These are phyloP conservation scores for Colletotrichum agaves DNA, from an alignment of 2,329 filamentous ascomycete species.

Conservation along the genomic window DNA sequence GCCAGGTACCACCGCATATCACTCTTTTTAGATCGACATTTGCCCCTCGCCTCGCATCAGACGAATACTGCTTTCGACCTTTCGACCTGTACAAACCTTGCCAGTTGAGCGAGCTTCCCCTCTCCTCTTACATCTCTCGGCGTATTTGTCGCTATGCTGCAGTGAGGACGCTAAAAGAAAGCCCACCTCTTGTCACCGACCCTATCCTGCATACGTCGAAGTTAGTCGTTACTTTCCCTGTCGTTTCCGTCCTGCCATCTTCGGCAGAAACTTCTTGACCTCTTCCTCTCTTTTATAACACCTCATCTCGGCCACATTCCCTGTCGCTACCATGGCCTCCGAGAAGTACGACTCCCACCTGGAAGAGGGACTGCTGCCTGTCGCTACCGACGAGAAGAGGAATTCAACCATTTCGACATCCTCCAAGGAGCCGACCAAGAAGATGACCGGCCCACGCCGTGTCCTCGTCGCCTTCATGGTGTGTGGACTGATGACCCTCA, in stretches of 20 bases:
- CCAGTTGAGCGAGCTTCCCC: constrained; percentile 15
- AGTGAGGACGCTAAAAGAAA: constrained; percentile 32
- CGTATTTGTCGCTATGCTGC: constrained; percentile 29
- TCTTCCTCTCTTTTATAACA: constrained; percentile 46
- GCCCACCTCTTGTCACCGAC: constrained; percentile 28
- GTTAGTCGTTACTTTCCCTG: constrained; percentile 14
- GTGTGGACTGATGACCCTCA: constrained; percentile 40
- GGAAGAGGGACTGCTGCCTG: constrained; percentile 39
- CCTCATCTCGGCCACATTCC: not conserved
- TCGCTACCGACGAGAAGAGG: constrained; percentile 37
- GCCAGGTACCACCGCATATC: constrained; percentile 29
- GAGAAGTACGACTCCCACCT: constrained; percentile 37
- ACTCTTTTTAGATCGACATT: constrained; percentile 25
- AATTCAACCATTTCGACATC: constrained; percentile 10
- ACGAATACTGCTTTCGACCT: constrained; percentile 25
- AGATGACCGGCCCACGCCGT: constrained; percentile 40
- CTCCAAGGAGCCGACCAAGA: constrained; percentile 26
- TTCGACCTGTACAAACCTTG: constrained; percentile 27
- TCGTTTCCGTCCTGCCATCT: constrained; percentile 30
- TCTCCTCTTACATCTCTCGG: constrained; percentile 25
- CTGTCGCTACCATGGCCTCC: constrained; percentile 34
- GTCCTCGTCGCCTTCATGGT: constrained; percentile 39
- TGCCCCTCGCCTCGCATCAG: constrained; percentile 25
- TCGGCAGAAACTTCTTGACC: constrained; percentile 33
- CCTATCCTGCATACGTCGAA: constrained; percentile 22